These are phyloP conservation scores for Aureobasidium subglaciale DNA, from an alignment of 2,329 filamentous ascomycete species.

Conservation along the genomic window DNA sequence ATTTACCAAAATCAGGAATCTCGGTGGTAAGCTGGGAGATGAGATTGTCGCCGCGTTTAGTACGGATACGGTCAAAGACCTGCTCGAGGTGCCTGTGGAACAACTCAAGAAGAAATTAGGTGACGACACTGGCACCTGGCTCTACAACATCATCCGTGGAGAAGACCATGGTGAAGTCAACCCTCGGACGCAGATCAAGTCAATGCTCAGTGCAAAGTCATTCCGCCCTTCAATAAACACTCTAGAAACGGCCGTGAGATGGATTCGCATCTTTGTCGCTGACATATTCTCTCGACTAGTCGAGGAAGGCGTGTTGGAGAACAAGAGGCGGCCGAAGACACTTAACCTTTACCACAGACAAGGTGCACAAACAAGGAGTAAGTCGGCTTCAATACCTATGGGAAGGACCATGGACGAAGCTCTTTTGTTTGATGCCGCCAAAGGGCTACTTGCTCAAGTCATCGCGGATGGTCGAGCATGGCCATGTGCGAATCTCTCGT, in stretches of 20 bases:
- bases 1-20: slow-evolving; percentile 86
- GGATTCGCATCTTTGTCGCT: slow-evolving; percentile 84
- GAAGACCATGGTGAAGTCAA: slow-evolving; percentile 85
- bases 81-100: slow-evolving; percentile 65
- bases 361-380: slow-evolving; percentile 65
- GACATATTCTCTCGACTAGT: slow-evolving; percentile 87
- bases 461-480: slow-evolving; percentile 71
- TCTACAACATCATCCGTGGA: slow-evolving; percentile 78
- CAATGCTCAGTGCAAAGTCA: slow-evolving; percentile 93
- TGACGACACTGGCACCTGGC: slow-evolving; percentile 77
- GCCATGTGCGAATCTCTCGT: slow-evolving; percentile 85
- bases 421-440: slow-evolving; percentile 67
- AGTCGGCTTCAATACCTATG: slow-evolving; percentile 67
- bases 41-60: slow-evolving; percentile 74
- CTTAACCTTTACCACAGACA: slow-evolving; percentile 79
- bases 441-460: slow-evolving; percentile 68
- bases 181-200: slow-evolving; percentile 86
- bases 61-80: slow-evolving; percentile 70
- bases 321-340: slow-evolving; percentile 76
- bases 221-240: slow-evolving; percentile 79
- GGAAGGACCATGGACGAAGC: slow-evolving; percentile 67
- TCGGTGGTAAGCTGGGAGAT: slow-evolving; percentile 92
- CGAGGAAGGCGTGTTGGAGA: slow-evolving; percentile 83
- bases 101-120: slow-evolving; percentile 72
- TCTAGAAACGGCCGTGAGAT: slow-evolving; percentile 69